Percentiles rank a stretch among this genome's conserved stretches.
Evolutionary conservation across 768 basidiomycete genomes (phyloP).

Genomic region (Auriscalpium vulgare): DNA sequence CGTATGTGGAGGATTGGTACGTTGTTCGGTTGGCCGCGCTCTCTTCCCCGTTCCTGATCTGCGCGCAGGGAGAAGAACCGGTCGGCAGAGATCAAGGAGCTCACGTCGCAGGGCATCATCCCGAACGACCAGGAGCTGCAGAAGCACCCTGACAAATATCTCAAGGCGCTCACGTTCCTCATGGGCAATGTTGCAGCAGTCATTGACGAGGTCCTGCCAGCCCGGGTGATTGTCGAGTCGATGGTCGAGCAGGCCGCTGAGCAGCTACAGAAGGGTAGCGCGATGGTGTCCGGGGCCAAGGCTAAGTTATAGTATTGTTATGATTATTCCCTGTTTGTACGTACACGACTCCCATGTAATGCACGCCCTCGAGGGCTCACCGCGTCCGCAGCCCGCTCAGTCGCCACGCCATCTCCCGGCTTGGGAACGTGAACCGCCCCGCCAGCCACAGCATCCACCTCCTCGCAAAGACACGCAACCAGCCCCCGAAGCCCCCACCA

Average conservation of each 20-base stretch:
- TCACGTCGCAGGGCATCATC: constrained; percentile 78
- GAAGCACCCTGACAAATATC: constrained; percentile 73
- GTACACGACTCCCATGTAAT: too few species aligned
- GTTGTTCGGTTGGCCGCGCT: constrained; percentile 4
- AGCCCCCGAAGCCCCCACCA: not conserved
- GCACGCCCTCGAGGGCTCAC: too few species aligned
- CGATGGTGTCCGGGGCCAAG: constrained; percentile 29
- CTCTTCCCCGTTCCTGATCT: not conserved
- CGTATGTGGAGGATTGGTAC: constrained; percentile 80
- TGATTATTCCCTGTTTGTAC: too few species aligned
- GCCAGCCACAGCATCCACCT: not conserved
- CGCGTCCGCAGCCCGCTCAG: not conserved
- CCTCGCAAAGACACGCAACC: not conserved
- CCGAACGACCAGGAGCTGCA: constrained; percentile 66
- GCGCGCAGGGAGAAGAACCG: constrained; percentile 62
- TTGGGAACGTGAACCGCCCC: not conserved
- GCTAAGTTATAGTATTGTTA: constrained; percentile 38
- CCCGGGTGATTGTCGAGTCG: constrained; percentile 72
- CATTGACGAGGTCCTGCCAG: constrained; percentile 71
- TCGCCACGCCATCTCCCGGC: not conserved
- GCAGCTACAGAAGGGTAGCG: constrained; percentile 34
- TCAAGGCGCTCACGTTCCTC: constrained; percentile 63
- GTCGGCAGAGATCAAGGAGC: constrained; percentile 71
- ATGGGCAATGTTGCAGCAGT: constrained; percentile 78
- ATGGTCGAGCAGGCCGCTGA: constrained; percentile 61